These are phyloP conservation scores for Fragaria ananassa DNA, from an alignment of 306 rosid genomes.

Conservation along the genomic window DNA sequence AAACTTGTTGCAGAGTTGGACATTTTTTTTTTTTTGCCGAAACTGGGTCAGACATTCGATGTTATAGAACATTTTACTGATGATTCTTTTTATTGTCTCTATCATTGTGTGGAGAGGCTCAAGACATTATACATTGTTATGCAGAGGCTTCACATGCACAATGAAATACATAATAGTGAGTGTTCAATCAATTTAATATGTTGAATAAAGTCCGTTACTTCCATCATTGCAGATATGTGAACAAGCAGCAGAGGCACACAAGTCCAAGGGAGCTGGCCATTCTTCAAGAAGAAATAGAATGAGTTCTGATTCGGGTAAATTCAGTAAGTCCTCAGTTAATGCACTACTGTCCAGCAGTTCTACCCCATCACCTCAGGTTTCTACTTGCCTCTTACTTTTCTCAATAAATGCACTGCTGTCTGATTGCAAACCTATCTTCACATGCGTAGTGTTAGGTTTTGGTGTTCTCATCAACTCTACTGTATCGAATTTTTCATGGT, in stretches of 20 bases:
- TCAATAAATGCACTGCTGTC: neutral
- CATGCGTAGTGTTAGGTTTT: neutral
- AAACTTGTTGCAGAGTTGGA: neutral
- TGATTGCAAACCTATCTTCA: neutral
- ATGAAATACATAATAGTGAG: neutral
- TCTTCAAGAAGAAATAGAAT: slow-evolving; percentile 67
- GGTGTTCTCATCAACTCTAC: neutral
- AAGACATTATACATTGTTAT: neutral
- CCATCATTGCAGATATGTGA: slow-evolving; percentile 77
- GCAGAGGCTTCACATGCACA: neutral
- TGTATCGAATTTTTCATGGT: neutral
- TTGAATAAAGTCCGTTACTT: slow-evolving; percentile 1
- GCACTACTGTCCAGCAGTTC: slow-evolving; percentile 69
- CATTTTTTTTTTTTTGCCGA: too few species aligned
- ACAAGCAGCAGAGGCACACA: slow-evolving; percentile 94
- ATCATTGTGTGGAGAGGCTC: neutral
- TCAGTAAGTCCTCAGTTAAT: slow-evolving; percentile 73
- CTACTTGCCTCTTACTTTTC: slow-evolving; percentile 9
- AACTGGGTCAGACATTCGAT: too few species aligned
- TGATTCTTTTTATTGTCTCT: neutral
- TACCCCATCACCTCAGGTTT: slow-evolving; percentile 41
- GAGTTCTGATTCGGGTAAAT: slow-evolving; percentile 59
- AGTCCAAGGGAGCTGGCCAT: slow-evolving; percentile 67
- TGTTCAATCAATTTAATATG: neutral
- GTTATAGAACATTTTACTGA: neutral